Evolutionary conservation across 2,329 filamentous ascomycete species (phyloP).

Genomic region (Apiospora rasikravindrae): DNA sequence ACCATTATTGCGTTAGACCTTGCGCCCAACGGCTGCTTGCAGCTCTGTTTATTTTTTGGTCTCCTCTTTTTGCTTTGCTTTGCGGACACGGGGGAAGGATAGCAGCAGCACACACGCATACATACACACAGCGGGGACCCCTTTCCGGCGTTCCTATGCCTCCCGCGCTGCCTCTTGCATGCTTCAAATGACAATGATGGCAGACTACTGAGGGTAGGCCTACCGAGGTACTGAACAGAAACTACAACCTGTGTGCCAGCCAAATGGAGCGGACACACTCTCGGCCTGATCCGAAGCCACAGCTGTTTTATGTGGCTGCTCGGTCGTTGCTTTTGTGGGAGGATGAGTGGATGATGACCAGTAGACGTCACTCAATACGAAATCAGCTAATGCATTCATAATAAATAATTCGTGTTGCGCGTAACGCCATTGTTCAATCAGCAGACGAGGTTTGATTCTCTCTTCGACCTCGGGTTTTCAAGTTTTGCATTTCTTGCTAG

Average conservation of each 20-base stretch:
- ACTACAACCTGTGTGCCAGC: neutral
- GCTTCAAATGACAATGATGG: neutral
- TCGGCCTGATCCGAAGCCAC: constrained; percentile 6
- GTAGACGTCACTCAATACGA: neutral
- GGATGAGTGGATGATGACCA: neutral
- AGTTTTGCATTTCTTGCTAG: neutral
- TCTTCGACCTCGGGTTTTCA: neutral
- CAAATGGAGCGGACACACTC: neutral
- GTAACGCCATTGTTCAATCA: constrained; percentile 13
- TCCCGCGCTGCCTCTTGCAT: neutral
- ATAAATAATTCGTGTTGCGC: neutral
- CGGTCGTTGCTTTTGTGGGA: neutral
- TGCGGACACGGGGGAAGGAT: neutral
- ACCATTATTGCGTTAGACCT: neutral
- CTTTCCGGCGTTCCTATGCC: neutral
- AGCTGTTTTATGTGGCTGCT: neutral
- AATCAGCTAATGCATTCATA: neutral
- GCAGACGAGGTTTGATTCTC: neutral
- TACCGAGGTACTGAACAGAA: neutral
- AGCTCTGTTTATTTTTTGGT: neutral
- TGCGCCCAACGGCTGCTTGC: constrained; percentile 11
- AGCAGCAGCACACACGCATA: neutral
- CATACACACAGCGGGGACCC: neutral
- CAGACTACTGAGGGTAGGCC: neutral
- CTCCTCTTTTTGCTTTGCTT: neutral